These are phyloP conservation scores for Boechera divaricarpa DNA, from an alignment of 345 rosid species.

Conservation along the genomic window DNA sequence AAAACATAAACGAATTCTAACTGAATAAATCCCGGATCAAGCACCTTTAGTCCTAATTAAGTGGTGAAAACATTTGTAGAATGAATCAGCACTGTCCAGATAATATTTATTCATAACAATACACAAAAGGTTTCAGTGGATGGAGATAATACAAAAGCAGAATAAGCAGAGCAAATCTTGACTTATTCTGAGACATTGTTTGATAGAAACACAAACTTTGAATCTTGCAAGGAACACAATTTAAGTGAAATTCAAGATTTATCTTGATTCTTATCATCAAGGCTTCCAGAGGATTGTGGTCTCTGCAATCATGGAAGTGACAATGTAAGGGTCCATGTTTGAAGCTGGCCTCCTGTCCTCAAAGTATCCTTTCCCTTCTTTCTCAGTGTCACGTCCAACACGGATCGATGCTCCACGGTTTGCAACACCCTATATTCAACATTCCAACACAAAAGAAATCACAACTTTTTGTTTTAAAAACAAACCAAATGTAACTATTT, in stretches of 20 bases:
- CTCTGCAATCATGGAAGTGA: slow-evolving; percentile 89
- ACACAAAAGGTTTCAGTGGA: slow-evolving; percentile 9
- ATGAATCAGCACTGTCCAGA: not conserved
- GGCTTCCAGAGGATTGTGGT: slow-evolving; percentile 76
- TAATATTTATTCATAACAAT: not conserved
- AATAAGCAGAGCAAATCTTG: slow-evolving; percentile 28
- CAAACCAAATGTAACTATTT: not conserved
- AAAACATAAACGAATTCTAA: too few species aligned
- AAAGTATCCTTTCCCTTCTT: slow-evolving; percentile 79
- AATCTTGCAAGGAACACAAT: slow-evolving; percentile 23
- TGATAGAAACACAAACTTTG: slow-evolving; percentile 28
- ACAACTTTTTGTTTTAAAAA: too few species aligned
- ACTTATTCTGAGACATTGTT: slow-evolving; percentile 23
- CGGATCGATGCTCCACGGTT: slow-evolving; percentile 88
- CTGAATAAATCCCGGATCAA: too few species aligned
- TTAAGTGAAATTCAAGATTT: not conserved
- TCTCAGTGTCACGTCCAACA: slow-evolving; percentile 80
- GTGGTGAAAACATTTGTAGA: not conserved
- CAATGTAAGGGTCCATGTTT: slow-evolving; percentile 91
- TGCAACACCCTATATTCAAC: slow-evolving; percentile 68
- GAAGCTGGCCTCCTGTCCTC: slow-evolving; percentile 91
- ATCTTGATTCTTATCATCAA: slow-evolving; percentile 41
- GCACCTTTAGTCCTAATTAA: too few species aligned
- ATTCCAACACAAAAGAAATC: not conserved
- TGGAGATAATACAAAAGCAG: not conserved